Conservation (phyloP, 179 eudicot species). For the Actinidia polygama region DNA sequence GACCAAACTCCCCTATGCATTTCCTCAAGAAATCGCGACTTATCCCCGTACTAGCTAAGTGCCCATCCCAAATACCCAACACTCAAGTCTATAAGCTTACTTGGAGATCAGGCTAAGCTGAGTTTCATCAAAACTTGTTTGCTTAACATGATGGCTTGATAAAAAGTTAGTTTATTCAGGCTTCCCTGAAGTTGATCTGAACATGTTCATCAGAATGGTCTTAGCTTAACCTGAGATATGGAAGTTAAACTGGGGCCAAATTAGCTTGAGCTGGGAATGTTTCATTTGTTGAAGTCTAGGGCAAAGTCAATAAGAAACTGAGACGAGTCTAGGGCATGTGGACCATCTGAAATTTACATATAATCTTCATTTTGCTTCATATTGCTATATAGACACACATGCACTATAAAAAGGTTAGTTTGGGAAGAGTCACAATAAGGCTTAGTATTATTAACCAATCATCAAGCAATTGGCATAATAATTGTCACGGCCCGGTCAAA, state of each 20-base stretch:
- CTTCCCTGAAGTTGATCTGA: slow-evolving; percentile 2
- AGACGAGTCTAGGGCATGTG: background rate
- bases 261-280: background rate
- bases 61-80: background rate
- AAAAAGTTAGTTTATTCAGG: background rate
- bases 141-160: background rate
- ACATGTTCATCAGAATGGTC: background rate
- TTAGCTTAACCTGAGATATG: background rate
- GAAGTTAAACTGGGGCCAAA: background rate
- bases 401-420: background rate
- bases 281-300: background rate
- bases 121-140: background rate
- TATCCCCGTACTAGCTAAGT: background rate
- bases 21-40: background rate
- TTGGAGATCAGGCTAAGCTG: background rate
- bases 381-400: background rate
- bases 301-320: too few relatives aligned
- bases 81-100: background rate
- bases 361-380: background rate
- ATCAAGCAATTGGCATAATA: too few relatives aligned
- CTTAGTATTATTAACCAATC: too few relatives aligned
- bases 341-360: background rate
- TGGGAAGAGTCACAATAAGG: too few relatives aligned
- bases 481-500: too few relatives aligned
- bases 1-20: background rate